Evolutionary conservation across 257 asterid genomes (phyloP), one percentile per base, ranked within the genome.

Genomic region (Nicotiana sylvestris): DNA sequence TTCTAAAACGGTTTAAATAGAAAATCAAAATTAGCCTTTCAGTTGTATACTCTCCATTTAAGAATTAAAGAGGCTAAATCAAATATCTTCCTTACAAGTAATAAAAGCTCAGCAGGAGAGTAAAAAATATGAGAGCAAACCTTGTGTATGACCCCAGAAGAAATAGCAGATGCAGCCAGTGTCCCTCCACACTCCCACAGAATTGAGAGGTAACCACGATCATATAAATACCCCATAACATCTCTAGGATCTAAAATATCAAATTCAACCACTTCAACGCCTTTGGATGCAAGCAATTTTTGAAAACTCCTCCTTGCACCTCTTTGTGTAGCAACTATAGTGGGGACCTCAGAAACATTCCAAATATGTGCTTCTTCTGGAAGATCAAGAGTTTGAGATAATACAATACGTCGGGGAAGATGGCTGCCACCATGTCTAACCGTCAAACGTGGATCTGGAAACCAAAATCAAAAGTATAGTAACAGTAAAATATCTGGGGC

Each of bases 161-260:
- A 92, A 87, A 96, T 91, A 60, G 98, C 99, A 85, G 98, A 93
- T 74, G 99, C 99, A 81, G 99, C 97, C 86, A 96, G 86, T 7
- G 94, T 89, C 84, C 99, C 98, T 85, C 99, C 98, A 82, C 98
- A 96, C 86, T 96, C 99, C 99, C 99, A 96, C 77, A 96, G 85
- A 88, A 96, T 88, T 0, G 98, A 96, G 55, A 96, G 98, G 86
- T 96, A 94, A 39, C 98, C 99, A 77, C 98, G 98, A 85, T 90
- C 97, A 81, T 91, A 90, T 85, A 96, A 90, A 86, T 96, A 94
- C 37, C 90, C 98, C 92, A 90, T 91, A 4, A 96, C 94, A 56
- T 90, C 97, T 88, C 88, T 91, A 66, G 99, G 99, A 86, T 91
- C 92, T 68, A 96, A 86, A 62, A 94, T 93, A 67, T 96, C 99